Base-by-base conservation (phyloP, 1,284 basidiomycete species). In the Trametes polyzona region DNA sequence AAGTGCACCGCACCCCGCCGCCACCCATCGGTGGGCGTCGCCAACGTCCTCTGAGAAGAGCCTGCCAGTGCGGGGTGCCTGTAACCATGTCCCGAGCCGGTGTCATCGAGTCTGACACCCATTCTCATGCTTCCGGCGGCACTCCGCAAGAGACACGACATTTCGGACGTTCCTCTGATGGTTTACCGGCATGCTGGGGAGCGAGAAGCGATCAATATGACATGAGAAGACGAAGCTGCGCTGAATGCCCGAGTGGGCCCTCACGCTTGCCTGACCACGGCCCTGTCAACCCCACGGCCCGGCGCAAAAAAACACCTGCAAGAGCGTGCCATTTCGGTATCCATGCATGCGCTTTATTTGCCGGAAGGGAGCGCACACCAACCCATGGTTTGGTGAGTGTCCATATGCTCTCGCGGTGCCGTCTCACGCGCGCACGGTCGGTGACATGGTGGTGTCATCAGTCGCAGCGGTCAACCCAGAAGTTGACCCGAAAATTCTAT, bases 121-220 rank as follows among this genome's bases (percentile, higher is more conserved):
- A 36, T 33, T 55, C 58, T 47, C 50, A 50, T 37, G 21, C 47
- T 55, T 43, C 48, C 47, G 47, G 40, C 51, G 51, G 51, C 52
- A 47, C 30, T 24, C 54, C 41, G 41, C 51, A 41, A 24, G n/a
- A 19, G 35, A 21, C 24, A 39, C 19, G 43, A 50, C 40, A 47
- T 11, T 30, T 30, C 21, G 35, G 39, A 53, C 52, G 19, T 44
- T 7, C 29, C 36, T 36, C 43, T 46, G 42, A 46, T 39, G 51
- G 36, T 40, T 9, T 29, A 32, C 44, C 26, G 52, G 19, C 35
- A 32, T 47, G 26, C 19, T 37, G 43, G 35, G 27, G 27, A 16
- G 43, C 43, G 35, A 37, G 52, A 46, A 46, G 9, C 17, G 3
- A 43, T 27, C 41, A 44, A 52, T 27, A 21, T 33, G 33, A 26